These are phyloP conservation scores for Fragaria iinumae DNA, from an alignment of 306 rosid genomes.

Conservation along the genomic window DNA sequence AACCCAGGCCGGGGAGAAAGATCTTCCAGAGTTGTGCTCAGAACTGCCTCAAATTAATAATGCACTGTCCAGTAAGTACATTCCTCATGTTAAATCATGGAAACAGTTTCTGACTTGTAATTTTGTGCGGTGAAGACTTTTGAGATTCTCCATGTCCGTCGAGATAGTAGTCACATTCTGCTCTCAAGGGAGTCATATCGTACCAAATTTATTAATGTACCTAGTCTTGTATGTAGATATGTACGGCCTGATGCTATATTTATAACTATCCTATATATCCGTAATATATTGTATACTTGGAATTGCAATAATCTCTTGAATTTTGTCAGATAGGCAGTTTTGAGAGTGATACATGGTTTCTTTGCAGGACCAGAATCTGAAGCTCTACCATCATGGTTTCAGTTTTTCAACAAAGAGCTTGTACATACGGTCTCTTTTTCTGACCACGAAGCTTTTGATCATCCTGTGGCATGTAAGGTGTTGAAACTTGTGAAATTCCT, in stretches of 20 bases:
- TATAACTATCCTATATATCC: too few species aligned
- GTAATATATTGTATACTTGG: neutral
- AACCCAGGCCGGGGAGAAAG: conserved; percentile 69
- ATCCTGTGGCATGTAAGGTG: conserved; percentile 94
- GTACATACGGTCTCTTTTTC: conserved; percentile 73
- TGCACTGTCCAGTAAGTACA: conserved; percentile 48
- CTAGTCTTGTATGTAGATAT: neutral
- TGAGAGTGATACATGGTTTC: conserved; percentile 15
- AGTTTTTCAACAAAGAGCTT: conserved; percentile 82
- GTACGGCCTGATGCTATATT: neutral
- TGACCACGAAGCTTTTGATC: conserved; percentile 98
- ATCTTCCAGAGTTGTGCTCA: conserved; percentile 44
- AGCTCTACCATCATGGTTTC: conserved; percentile 80
- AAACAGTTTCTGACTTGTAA: neutral
- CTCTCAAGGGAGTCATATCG: conserved; percentile 20
- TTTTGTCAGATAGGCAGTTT: neutral
- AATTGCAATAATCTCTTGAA: neutral
- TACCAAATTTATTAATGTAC: neutral
- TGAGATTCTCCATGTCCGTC: conserved; percentile 1
- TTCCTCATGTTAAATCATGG: conserved; percentile 5
- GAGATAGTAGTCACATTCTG: conserved; percentile 5
- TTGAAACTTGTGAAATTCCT: conserved; percentile 27
- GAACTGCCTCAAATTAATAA: conserved; percentile 47
- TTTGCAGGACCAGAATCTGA: conserved; percentile 65
- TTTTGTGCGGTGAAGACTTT: neutral